Base-by-base conservation (phyloP, 495 filamentous ascomycete genomes). In the Penicillium chermesinum region DNA sequence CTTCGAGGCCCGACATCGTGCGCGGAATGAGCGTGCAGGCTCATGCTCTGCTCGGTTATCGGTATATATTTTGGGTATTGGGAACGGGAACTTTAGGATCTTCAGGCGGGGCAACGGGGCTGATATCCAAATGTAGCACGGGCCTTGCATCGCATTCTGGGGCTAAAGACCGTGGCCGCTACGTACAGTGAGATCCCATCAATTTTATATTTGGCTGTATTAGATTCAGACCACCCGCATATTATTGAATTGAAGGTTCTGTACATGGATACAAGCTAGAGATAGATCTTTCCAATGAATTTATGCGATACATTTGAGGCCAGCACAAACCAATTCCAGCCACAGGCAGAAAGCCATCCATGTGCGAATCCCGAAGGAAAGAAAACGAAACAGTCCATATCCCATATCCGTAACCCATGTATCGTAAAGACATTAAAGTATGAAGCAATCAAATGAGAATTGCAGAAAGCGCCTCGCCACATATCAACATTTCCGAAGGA, bases 351-450 rank as follows among this genome's bases (percentile, higher is more conserved):
- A 48, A 51, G 49, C 42, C 45, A 51, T 39, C 16, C 27, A 48
- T 55, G 56, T 58, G 58, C 48, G 58, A 41, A 66, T 10, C 25
- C 25, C 5, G 5, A 54, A 55, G 51, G 36, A 56, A 62, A 53
- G 61, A 64, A 42, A 48, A 54, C 4, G 52, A 45, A 43, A 37
- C 35, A 16, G 21, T 25, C 48, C 48, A 35, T 42, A 48, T 41
- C 30, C 49, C 57, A 46, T 50, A 38, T 44, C 21, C 15, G 9
- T 38, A 25, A 21, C 47, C 47, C 54, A 50, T 62, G 56, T 62
- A 69, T 66, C 65, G 49, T 66, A 47, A 61, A 49, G 56, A 58
- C 64, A 45, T 67, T 49, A 66, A 52, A 47, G 49, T 58, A 52
- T 64, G 39, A 44, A 55, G 53, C 48, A 33, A 49, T 14, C 18